phyloP scores from a whole-genome alignment of 2,329 filamentous ascomycete genomes.

The Pseudogymnoascus sp. region DNA sequence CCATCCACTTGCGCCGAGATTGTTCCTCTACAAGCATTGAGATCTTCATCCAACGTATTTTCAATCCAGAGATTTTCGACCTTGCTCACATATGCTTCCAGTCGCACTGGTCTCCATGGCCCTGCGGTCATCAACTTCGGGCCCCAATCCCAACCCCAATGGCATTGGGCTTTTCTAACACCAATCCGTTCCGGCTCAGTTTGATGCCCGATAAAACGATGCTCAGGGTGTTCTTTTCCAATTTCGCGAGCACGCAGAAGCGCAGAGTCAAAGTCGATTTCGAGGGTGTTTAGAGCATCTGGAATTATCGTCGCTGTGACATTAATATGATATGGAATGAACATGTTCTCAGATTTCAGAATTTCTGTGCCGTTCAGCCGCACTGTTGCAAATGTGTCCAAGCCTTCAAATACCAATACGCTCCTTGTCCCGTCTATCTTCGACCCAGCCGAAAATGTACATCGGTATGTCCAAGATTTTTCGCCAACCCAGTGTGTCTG shows the following conservation, averaged over 20 bases:
- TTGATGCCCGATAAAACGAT: conserved; percentile 33
- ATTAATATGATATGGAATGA: conserved; percentile 48
- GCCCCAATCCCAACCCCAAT: conserved; percentile 66
- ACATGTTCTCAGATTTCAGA: conserved; percentile 56
- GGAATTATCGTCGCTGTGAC: conserved; percentile 34
- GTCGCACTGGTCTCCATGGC: conserved; percentile 58
- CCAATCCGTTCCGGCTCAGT: conserved; percentile 33
- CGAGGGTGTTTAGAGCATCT: conserved; percentile 37
- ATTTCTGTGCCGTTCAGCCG: conserved; percentile 47
- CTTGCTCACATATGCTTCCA: conserved; percentile 56
- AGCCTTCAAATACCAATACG: conserved; percentile 54
- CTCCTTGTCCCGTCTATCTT: conserved; percentile 26
- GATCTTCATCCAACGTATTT: conserved; percentile 22
- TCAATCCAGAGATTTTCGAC: conserved; percentile 51
- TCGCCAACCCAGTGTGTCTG: conserved; percentile 43
- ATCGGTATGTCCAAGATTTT: conserved; percentile 37
- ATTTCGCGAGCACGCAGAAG: conserved; percentile 38
- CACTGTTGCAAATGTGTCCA: conserved; percentile 57
- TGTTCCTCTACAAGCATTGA: conserved; percentile 33
- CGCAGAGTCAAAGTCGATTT: conserved; percentile 50
- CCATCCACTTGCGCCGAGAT: conserved; percentile 34
- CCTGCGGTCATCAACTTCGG: conserved; percentile 55
- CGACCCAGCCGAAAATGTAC: conserved; percentile 11
- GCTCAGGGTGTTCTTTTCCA: conserved; percentile 34
- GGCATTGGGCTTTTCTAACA: conserved; percentile 61